phyloP scores from a whole-genome alignment of 2,329 filamentous ascomycete species.

The Bipolaris sorokiniana region DNA sequence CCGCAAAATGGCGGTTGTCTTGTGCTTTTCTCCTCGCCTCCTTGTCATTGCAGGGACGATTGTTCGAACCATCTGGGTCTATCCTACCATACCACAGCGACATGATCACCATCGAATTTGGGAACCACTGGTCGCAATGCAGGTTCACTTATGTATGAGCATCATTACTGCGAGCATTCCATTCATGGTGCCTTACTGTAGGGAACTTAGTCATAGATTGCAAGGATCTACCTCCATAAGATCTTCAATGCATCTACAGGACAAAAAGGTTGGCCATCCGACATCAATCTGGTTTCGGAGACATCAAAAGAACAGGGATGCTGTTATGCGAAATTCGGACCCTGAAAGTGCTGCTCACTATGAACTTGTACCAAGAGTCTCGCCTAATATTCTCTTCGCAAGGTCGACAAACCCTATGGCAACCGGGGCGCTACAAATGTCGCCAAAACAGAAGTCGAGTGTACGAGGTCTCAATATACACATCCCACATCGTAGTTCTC shows the following conservation, averaged over 20 bases:
- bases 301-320: conserved; percentile 19
- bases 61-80: conserved; percentile 39
- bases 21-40: conserved; percentile 42
- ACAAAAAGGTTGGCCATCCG: conserved; percentile 15
- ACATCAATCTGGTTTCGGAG: conserved; percentile 20
- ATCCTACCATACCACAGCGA: conserved; percentile 37
- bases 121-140: conserved; percentile 36
- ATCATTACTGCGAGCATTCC: conserved; percentile 45
- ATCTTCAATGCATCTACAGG: conserved; percentile 10
- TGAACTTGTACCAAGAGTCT: conserved; percentile 27
- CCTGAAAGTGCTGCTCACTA: conserved; percentile 13
- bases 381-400: conserved; percentile 30
- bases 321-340: conserved; percentile 21
- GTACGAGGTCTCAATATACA: conserved; percentile 30
- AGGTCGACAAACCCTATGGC: conserved; percentile 28
- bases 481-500: conserved; percentile 25
- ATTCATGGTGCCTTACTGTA: conserved; percentile 42
- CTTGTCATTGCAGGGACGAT: conserved; percentile 36
- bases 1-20: conserved; percentile 36
- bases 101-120: conserved; percentile 36
- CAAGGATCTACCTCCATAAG: conserved; percentile 22
- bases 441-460: conserved; percentile 26
- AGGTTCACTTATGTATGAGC: conserved; percentile 37
- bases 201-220: conserved; percentile 24
- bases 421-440: conserved; percentile 18